These are phyloP conservation scores for Suillus paluster DNA, from an alignment of 768 basidiomycete species.

Conservation along the genomic window DNA sequence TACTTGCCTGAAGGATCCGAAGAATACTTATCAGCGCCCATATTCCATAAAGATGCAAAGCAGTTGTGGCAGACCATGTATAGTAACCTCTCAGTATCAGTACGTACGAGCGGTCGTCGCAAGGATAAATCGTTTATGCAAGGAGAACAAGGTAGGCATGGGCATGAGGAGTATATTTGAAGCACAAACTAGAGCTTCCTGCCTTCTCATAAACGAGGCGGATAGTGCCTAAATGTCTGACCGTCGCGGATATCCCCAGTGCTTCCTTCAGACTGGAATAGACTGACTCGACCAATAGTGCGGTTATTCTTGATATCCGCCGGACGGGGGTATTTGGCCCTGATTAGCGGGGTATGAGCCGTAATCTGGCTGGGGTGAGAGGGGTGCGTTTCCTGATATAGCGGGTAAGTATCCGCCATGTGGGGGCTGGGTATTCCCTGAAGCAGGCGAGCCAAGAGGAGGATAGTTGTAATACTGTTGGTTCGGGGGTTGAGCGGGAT, in stretches of 20 bases:
- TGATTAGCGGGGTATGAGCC: slow-evolving; percentile 20
- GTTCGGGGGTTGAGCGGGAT: slow-evolving; percentile 1
- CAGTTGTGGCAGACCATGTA: not conserved
- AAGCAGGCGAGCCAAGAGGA: not conserved
- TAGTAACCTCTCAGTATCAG: not conserved
- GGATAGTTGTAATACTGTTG: slow-evolving; percentile 13
- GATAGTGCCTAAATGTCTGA: not conserved
- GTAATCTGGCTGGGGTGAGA: slow-evolving; percentile 24
- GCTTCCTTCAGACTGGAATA: slow-evolving; percentile 8
- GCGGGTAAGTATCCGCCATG: slow-evolving; percentile 13
- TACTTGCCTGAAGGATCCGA: not conserved
- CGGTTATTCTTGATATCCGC: slow-evolving; percentile 16
- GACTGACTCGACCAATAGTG: slow-evolving; percentile 2
- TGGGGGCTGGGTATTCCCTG: slow-evolving; percentile 8
- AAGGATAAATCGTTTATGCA: slow-evolving; percentile 6
- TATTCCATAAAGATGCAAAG: not conserved
- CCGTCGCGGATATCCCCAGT: not conserved
- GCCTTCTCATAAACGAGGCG: not conserved
- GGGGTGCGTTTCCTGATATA: slow-evolving; percentile 6
- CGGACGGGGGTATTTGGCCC: slow-evolving; percentile 10
- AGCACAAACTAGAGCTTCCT: not conserved
- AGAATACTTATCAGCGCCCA: not conserved
- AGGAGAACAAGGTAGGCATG: not conserved
- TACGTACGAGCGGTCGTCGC: slow-evolving; percentile 3
- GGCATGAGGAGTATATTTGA: not conserved